A percentile compares a stretch with the other conserved stretches of the same genome.
phyloP scores from a whole-genome alignment of 2,329 filamentous ascomycete genomes.

The Talaromyces sp. region DNA sequence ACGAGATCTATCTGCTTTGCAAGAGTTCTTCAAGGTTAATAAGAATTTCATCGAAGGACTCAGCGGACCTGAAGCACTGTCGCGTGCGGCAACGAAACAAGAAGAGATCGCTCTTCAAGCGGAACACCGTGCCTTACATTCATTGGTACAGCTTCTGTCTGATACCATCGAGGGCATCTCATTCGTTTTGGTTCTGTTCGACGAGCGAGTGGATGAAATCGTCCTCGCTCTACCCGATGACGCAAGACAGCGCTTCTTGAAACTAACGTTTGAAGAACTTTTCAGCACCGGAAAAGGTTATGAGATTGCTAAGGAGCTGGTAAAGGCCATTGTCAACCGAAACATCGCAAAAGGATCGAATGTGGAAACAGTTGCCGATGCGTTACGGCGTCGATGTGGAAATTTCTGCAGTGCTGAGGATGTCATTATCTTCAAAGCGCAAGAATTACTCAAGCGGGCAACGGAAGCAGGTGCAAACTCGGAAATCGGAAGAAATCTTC shows the following conservation, averaged over 20 bases:
- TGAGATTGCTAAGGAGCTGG: slow-evolving; percentile 86
- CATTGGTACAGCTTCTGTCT: slow-evolving; percentile 77
- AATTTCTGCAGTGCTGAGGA: slow-evolving; percentile 98
- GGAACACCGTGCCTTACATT: slow-evolving; percentile 88
- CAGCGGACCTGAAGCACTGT: slow-evolving; percentile 83
- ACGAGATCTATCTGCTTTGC: slow-evolving; percentile 71
- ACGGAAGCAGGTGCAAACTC: slow-evolving; percentile 72
- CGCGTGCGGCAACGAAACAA: slow-evolving; percentile 72
- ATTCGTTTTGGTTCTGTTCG: slow-evolving; percentile 90
- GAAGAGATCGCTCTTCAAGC: slow-evolving; percentile 90
- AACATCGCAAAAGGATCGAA: slow-evolving; percentile 97
- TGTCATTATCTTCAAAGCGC: slow-evolving; percentile 96
- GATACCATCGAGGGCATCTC: slow-evolving; percentile 96
- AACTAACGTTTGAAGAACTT: slow-evolving; percentile 81
- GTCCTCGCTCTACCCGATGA: slow-evolving; percentile 69
- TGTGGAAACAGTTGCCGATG: slow-evolving; percentile 94
- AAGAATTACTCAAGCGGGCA: slow-evolving; percentile 88
- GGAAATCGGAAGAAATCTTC: slow-evolving; percentile 70
- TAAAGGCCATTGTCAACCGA: slow-evolving; percentile 96
- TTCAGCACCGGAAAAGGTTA: slow-evolving; percentile 78
- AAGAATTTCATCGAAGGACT: slow-evolving; percentile 88
- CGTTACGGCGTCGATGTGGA: slow-evolving; percentile 84
- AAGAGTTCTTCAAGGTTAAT: slow-evolving; percentile 82
- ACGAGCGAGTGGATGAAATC: slow-evolving; percentile 88
- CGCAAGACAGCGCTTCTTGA: slow-evolving; percentile 65